phyloP scores from a whole-genome alignment of 2,329 filamentous ascomycete species.

The Arthrobotrys iridis region DNA sequence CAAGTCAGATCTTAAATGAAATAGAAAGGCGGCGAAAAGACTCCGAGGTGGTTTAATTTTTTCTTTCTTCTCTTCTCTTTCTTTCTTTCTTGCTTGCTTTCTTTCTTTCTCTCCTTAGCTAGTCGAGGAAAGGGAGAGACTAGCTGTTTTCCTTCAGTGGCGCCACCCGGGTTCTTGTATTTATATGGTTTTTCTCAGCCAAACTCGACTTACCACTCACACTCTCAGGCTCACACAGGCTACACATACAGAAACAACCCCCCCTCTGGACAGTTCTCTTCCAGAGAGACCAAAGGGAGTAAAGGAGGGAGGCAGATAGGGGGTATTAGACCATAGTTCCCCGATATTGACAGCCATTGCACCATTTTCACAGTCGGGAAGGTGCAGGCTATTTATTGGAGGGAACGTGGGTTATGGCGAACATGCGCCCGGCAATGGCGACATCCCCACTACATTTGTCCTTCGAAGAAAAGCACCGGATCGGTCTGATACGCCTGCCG shows the following conservation, averaged over 20 bases:
- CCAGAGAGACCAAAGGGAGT: not conserved
- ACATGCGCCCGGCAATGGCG: slow-evolving; percentile 47
- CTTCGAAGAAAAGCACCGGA: no score
- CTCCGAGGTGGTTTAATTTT: slow-evolving; percentile 28
- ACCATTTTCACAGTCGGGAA: slow-evolving; percentile 16
- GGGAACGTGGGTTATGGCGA: slow-evolving; percentile 38
- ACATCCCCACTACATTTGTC: slow-evolving; percentile 19
- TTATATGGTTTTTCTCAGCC: slow-evolving; percentile 8
- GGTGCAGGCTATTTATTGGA: slow-evolving; percentile 30
- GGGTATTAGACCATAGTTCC: slow-evolving; percentile 7
- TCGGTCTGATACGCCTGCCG: not conserved
- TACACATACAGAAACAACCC: not conserved
- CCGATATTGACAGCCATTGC: slow-evolving; percentile 30
- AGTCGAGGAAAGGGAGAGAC: not conserved
- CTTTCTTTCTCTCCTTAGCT: no score
- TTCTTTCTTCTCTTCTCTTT: no score
- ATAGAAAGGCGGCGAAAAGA: slow-evolving; percentile 36
- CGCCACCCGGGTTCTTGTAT: slow-evolving; percentile 19
- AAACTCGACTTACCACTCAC: not conserved
- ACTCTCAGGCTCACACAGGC: not conserved
- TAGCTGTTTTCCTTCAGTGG: not conserved
- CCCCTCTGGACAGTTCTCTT: not conserved
- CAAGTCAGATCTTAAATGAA: slow-evolving; percentile 12
- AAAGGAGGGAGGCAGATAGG: not conserved
- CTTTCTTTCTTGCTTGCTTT: no score